A percentile compares a stretch with the other conserved stretches of the same genome.
These are phyloP conservation scores for Glebionis coronaria DNA, from an alignment of 129 eudicot species.

Conservation along the genomic window DNA sequence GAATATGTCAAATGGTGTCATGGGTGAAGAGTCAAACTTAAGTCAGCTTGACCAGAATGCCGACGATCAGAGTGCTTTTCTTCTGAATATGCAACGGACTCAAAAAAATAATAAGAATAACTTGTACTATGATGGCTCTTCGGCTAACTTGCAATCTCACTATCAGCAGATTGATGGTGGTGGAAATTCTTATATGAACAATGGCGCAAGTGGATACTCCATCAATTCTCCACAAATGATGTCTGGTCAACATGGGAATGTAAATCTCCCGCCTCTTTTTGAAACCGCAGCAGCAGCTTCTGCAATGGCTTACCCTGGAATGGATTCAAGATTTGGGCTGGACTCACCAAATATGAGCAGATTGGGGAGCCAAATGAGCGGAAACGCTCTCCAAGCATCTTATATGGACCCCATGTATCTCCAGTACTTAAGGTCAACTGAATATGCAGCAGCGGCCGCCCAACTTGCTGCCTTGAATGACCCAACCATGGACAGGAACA, in stretches of 20 bases:
- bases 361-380: conserved; percentile 55
- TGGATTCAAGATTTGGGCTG: conserved; percentile 63
- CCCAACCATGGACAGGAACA: conserved; percentile 54
- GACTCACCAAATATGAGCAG: conserved; percentile 57
- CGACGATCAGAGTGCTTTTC: conserved; percentile 52
- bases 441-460: conserved; percentile 66
- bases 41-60: conserved; percentile 43
- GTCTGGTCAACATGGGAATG: conserved; percentile 55
- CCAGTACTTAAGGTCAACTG: conserved; percentile 72
- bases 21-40: conserved; percentile 41
- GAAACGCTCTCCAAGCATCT: conserved; percentile 52
- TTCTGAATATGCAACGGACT: conserved; percentile 41
- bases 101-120: conserved; percentile 35
- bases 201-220: conserved; percentile 54
- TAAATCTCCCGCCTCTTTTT: conserved; percentile 81
- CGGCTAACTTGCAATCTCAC: conserved; percentile 48
- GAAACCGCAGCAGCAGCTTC: conserved; percentile 88
- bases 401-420: conserved; percentile 70
- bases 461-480: conserved; percentile 67
- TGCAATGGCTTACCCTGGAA: conserved; percentile 72
- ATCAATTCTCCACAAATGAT: conserved; percentile 62
- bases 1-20: conserved; percentile 61
- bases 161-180: conserved; percentile 65
- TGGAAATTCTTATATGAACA: conserved; percentile 51
- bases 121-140: conserved; percentile 55